These are phyloP conservation scores for Penicillium verhagenii DNA, from an alignment of 495 filamentous ascomycete species.

Conservation along the genomic window DNA sequence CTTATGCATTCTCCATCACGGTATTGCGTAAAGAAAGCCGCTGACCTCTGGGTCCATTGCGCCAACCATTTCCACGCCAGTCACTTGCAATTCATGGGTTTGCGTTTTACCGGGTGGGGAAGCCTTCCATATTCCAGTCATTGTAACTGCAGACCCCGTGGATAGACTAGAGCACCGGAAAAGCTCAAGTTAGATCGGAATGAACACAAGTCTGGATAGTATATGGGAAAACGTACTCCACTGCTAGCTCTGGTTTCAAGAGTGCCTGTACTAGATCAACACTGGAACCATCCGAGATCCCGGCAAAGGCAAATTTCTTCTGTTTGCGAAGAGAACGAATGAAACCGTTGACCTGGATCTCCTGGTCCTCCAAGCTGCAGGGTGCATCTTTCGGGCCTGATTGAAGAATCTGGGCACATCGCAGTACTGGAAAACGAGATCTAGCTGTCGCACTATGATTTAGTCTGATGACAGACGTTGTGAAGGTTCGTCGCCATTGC, in stretches of 20 bases:
- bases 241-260: conserved; percentile 68
- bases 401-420: conserved; percentile 43
- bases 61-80: conserved; percentile 67
- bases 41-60: conserved; percentile 74
- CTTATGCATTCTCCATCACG: conserved; percentile 1
- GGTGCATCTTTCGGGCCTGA: conserved; percentile 25
- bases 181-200: conserved; percentile 6
- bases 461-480: conserved; percentile 40
- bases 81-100: conserved; percentile 75
- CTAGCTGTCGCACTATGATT: conserved; percentile 17
- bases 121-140: conserved; percentile 76
- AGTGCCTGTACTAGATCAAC: conserved; percentile 78
- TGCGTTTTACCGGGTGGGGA: conserved; percentile 69
- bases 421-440: conserved; percentile 20
- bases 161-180: conserved; percentile 60
- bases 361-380: conserved; percentile 36
- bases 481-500: conserved; percentile 46
- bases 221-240: conserved; percentile 61
- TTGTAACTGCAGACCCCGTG: conserved; percentile 73
- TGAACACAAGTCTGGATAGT: not conserved
- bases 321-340: conserved; percentile 83
- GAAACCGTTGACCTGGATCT: conserved; percentile 70
- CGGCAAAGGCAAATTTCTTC: conserved; percentile 78
- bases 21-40: conserved; percentile 10
- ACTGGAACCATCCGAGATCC: conserved; percentile 86